These are phyloP conservation scores for Lipomyces sp. DNA, from an alignment of 805 yeast species.

Conservation along the genomic window DNA sequence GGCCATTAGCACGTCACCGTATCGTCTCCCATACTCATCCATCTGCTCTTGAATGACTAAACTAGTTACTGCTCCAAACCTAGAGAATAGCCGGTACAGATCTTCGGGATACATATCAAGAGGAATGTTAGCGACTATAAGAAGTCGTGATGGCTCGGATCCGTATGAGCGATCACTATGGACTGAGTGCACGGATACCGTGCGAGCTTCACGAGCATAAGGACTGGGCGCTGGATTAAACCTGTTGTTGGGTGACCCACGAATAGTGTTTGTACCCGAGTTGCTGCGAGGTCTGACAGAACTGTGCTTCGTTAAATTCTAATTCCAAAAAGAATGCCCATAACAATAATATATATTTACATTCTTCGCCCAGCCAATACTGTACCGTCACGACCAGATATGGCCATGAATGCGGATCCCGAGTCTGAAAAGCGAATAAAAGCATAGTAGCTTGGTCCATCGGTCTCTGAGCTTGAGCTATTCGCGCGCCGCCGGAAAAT, in stretches of 20 bases:
- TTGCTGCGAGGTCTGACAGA: constrained; percentile 6
- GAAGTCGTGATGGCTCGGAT: constrained; percentile 14
- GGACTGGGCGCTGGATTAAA: background rate
- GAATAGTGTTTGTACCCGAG: background rate
- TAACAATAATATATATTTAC: constrained; percentile 11
- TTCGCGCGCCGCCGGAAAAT: constrained; percentile 17
- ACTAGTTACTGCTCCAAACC: constrained; percentile 20
- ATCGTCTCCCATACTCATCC: constrained; percentile 25
- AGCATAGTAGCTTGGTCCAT: constrained; percentile 18
- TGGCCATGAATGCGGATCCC: constrained; percentile 24
- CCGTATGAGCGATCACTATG: constrained; percentile 3
- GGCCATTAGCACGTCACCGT: constrained; percentile 30
- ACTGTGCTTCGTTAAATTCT: background rate
- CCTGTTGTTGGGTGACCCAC: constrained; percentile 3
- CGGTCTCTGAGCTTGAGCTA: constrained; percentile 3
- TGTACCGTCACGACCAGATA: constrained; percentile 27
- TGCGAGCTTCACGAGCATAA: background rate
- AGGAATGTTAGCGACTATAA: constrained; percentile 25
- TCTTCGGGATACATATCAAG: constrained; percentile 27
- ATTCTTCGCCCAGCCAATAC: constrained; percentile 21
- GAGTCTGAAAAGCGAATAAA: constrained; percentile 22
- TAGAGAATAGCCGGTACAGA: constrained; percentile 22
- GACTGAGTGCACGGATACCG: constrained; percentile 2
- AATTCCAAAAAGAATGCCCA: background rate
- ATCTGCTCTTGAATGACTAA: constrained; percentile 24